Evolutionary conservation across 345 rosid genomes (phyloP).

Genomic region (Camelina neglecta): DNA sequence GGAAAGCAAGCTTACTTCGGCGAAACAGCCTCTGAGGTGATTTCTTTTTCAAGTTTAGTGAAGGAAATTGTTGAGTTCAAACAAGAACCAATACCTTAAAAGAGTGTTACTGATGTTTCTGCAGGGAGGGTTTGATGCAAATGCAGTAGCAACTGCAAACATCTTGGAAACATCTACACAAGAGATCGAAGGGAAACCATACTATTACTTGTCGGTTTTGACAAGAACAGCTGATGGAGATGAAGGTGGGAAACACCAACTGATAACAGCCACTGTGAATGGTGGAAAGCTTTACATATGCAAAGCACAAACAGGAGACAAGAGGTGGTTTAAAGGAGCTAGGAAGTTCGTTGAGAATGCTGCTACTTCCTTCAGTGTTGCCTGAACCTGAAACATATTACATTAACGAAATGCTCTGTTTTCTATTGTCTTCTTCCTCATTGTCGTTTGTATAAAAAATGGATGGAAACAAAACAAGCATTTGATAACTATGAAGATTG

Average conservation of each 20-base stretch:
- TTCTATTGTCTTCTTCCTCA: conserved; percentile 7
- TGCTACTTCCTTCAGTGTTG: conserved; percentile 76
- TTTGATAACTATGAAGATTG: background rate
- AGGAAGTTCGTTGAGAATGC: conserved; percentile 74
- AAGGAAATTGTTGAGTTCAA: background rate
- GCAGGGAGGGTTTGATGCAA: conserved; percentile 84
- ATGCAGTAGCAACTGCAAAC: conserved; percentile 83
- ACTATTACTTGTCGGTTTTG: conserved; percentile 70
- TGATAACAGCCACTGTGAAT: conserved; percentile 72
- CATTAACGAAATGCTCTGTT: conserved; percentile 10
- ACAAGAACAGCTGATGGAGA: conserved; percentile 99
- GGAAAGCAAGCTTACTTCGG: conserved; percentile 87
- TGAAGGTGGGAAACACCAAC: conserved; percentile 92
- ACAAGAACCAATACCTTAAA: background rate
- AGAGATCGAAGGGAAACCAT: conserved; percentile 51
- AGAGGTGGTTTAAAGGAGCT: conserved; percentile 98
- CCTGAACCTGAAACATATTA: conserved; percentile 51
- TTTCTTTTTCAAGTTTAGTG: background rate
- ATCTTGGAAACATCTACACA: conserved; percentile 64
- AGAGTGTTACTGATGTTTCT: background rate
- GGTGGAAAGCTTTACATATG: conserved; percentile 83
- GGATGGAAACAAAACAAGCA: conserved; percentile 20
- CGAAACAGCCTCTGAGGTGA: conserved; percentile 78
- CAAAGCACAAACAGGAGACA: conserved; percentile 98
- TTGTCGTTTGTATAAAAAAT: conserved; percentile 12